A percentile compares a stretch with the other conserved stretches of the same genome.
These are phyloP conservation scores for Pleurotus platypus DNA, from an alignment of 768 basidiomycete genomes.

Conservation along the genomic window DNA sequence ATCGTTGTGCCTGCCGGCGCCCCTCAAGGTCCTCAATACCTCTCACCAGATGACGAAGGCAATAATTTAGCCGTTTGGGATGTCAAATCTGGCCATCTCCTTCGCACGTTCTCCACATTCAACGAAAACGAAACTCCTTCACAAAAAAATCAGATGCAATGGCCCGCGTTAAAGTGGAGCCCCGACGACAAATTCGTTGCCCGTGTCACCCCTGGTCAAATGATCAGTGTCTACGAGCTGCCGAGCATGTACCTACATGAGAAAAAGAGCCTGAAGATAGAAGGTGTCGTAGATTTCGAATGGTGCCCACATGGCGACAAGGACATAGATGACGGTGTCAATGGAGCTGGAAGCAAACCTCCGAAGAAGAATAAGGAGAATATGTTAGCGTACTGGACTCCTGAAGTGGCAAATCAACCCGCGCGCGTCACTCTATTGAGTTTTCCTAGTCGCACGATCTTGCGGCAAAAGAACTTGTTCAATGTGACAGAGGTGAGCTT, in stretches of 20 bases:
- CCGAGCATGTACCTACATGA: slow-evolving; percentile 92
- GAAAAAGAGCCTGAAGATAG: slow-evolving; percentile 96
- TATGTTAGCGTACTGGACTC: slow-evolving; percentile 96
- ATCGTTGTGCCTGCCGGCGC: slow-evolving; percentile 83
- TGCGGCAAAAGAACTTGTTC: slow-evolving; percentile 96
- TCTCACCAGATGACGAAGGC: slow-evolving; percentile 93
- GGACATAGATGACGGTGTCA: slow-evolving; percentile 56
- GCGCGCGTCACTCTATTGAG: slow-evolving; percentile 92
- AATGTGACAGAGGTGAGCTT: slow-evolving; percentile 88
- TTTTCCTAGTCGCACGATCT: slow-evolving; percentile 78
- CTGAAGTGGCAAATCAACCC: slow-evolving; percentile 94
- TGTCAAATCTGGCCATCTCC: slow-evolving; percentile 85
- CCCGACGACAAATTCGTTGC: slow-evolving; percentile 94
- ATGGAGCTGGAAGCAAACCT: slow-evolving; percentile 37
- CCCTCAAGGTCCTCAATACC: slow-evolving; percentile 77
- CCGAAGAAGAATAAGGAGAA: slow-evolving; percentile 77
- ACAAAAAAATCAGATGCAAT: slow-evolving; percentile 80
- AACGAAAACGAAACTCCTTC: slow-evolving; percentile 55
- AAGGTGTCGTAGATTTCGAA: slow-evolving; percentile 96
- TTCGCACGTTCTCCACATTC: slow-evolving; percentile 81
- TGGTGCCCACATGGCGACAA: slow-evolving; percentile 95
- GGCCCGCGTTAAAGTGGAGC: slow-evolving; percentile 98
- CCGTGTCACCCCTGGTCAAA: slow-evolving; percentile 82
- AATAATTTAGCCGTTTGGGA: slow-evolving; percentile 99
- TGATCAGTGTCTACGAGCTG: slow-evolving; percentile 95